Evolutionary conservation across 2,329 filamentous ascomycete genomes (phyloP).

Genomic region (Dactylellina parvicollis): DNA sequence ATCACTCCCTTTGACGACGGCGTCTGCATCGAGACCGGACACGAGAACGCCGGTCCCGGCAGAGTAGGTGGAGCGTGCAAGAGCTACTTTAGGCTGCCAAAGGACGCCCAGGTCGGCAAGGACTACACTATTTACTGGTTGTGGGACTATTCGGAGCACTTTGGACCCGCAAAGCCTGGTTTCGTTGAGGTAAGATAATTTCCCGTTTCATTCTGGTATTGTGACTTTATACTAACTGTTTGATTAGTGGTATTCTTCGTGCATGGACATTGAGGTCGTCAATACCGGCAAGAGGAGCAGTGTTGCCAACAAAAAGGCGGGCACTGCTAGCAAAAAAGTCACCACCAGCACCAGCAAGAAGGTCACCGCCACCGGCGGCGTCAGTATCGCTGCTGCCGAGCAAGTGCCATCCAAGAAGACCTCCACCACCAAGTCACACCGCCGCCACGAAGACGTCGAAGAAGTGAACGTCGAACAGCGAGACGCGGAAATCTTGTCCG

Average conservation of each 20-base stretch:
- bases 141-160: constrained; percentile 74
- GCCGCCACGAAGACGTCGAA: not conserved
- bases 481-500: not conserved
- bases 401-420: not conserved
- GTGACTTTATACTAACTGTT: too few species aligned
- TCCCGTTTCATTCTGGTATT: too few species aligned
- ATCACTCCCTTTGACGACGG: constrained; percentile 84
- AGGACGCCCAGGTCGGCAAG: constrained; percentile 70
- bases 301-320: not conserved
- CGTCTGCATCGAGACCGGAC: constrained; percentile 77
- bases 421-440: not conserved
- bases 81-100: constrained; percentile 78
- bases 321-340: not conserved
- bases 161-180: constrained; percentile 50
- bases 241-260: constrained; percentile 58
- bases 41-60: constrained; percentile 68
- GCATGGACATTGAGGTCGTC: constrained; percentile 56
- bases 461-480: not conserved
- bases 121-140: constrained; percentile 91
- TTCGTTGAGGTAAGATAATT: too few species aligned
- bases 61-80: constrained; percentile 75
- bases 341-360: not conserved
- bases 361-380: not conserved
- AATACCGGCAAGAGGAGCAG: constrained; percentile 1
- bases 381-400: not conserved